phyloP scores from a whole-genome alignment of 768 basidiomycete species.

The Lentinula sp. region DNA sequence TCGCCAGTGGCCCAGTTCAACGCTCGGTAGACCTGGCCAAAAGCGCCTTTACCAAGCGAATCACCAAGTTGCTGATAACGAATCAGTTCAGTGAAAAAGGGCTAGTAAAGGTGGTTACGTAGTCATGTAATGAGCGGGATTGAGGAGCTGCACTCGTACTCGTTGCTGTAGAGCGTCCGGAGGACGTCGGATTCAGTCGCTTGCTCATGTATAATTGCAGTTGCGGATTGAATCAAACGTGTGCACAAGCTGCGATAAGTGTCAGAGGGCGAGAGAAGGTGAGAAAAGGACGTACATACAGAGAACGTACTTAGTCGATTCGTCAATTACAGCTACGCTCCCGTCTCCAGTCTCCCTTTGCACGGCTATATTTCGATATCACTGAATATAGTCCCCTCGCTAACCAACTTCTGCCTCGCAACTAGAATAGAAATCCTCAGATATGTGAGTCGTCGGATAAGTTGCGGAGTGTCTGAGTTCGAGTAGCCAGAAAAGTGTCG shows the following conservation, averaged over 20 bases:
- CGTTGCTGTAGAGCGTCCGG: background rate
- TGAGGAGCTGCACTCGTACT: background rate
- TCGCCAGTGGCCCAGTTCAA: conserved; percentile 96
- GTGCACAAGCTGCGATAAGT: background rate
- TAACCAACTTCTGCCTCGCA: background rate
- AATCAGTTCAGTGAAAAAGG: background rate
- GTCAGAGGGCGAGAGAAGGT: background rate
- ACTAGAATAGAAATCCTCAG: background rate
- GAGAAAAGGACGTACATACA: background rate
- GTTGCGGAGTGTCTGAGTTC: background rate
- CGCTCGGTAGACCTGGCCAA: conserved; percentile 95
- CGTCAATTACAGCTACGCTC: background rate
- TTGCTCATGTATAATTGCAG: background rate
- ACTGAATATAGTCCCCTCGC: too few species aligned
- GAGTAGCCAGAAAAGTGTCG: background rate
- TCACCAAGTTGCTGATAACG: conserved; percentile 83
- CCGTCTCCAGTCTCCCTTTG: background rate
- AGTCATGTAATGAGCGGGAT: conserved; percentile 48
- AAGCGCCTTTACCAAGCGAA: conserved; percentile 92
- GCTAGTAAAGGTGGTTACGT: conserved; percentile 32
- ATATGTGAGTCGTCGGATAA: background rate
- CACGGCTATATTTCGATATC: background rate
- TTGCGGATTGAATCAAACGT: background rate
- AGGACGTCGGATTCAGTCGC: background rate
- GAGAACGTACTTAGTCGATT: too few species aligned